Evolutionary conservation across 805 yeast species (phyloP), one percentile per base, ranked within the genome.

Genomic region (Sugiyamaella qingdaonensis): DNA sequence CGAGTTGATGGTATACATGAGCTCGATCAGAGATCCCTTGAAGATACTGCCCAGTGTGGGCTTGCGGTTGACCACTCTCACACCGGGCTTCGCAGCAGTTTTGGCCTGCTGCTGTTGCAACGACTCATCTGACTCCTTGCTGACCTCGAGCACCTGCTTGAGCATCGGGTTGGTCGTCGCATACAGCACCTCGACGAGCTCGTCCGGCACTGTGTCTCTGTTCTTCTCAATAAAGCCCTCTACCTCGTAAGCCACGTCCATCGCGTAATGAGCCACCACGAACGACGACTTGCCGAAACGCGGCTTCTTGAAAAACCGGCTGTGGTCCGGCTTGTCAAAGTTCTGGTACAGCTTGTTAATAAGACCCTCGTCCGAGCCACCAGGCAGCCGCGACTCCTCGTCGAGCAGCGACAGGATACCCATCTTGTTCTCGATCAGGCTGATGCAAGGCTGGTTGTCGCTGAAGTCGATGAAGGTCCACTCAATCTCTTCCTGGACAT

Each of bases 151-250:
- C 33, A 92, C 81, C 19, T 80, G 81, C 52, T 72, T 69, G 63
- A 92, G 72, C 64, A 92, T 78, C 18, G 75, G 78, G 67, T 87
- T 90, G 14, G 78, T 74, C 0, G 96, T 73, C 13, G 78, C 78
- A 63, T 80, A 82, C 71, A 92, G 78, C 9, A 88, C 90, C 57
- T 89, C 97, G 57, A 92, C 73, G 64, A 90, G 95, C 24, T 96
- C 97, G 64, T 92, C 99, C 16, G 96, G 91, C 48, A 92, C 97
- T 7, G 98, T 89, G 70, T 92, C 99, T 74, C 98, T 83, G 68
- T 92, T 92, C 75, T 92, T 92, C 73, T 92, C 99, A 64, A 92
- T 88, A 68, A 92, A 92, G 1, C 98, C 98, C 56, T 88, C 97
- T 41, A 86, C 79, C 64, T 90, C 96, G 68, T 92, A 92, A 36